Evolutionary conservation across 2,329 filamentous ascomycete genomes (phyloP).

Genomic region (Blastomyces gilchristii): DNA sequence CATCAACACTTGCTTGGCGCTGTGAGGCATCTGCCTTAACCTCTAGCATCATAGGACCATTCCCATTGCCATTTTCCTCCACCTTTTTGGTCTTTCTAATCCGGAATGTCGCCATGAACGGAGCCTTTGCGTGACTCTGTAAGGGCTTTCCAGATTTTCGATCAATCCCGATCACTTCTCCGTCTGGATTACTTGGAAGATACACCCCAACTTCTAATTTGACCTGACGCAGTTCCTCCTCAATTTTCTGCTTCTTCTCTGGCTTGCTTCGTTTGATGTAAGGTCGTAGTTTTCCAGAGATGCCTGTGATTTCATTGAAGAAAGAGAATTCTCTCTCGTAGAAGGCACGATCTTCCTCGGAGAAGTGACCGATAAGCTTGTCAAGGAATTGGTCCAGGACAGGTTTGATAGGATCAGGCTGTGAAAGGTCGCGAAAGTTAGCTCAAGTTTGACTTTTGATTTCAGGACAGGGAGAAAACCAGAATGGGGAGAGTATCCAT

Average conservation of each 20-base stretch:
- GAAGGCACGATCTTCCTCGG: constrained; percentile 65
- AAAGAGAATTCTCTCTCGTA: constrained; percentile 96
- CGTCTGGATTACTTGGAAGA: constrained; percentile 91
- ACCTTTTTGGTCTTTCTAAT: constrained; percentile 67
- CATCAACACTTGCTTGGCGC: constrained; percentile 14
- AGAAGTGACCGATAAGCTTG: constrained; percentile 74
- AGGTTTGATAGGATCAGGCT: constrained; percentile 87
- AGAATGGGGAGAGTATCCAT: constrained; percentile 28
- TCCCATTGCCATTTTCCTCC: constrained; percentile 36
- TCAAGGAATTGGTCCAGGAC: constrained; percentile 83
- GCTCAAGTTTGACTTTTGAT: background rate
- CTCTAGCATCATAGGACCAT: constrained; percentile 44
- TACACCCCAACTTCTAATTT: constrained; percentile 96
- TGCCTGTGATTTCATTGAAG: constrained; percentile 90
- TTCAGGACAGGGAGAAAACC: constrained; percentile 9
- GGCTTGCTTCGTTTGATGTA: constrained; percentile 85
- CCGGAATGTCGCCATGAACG: constrained; percentile 97
- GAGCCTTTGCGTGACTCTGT: constrained; percentile 95
- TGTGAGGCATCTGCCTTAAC: constrained; percentile 20
- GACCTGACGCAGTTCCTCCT: constrained; percentile 95
- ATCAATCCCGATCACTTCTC: constrained; percentile 94
- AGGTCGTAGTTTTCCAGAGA: constrained; percentile 91
- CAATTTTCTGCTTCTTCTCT: constrained; percentile 98
- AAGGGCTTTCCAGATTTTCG: constrained; percentile 94
- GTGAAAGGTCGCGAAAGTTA: constrained; percentile 12